phyloP scores from a whole-genome alignment of 176 grass and related monocot species.

The Eleusine coracana region DNA sequence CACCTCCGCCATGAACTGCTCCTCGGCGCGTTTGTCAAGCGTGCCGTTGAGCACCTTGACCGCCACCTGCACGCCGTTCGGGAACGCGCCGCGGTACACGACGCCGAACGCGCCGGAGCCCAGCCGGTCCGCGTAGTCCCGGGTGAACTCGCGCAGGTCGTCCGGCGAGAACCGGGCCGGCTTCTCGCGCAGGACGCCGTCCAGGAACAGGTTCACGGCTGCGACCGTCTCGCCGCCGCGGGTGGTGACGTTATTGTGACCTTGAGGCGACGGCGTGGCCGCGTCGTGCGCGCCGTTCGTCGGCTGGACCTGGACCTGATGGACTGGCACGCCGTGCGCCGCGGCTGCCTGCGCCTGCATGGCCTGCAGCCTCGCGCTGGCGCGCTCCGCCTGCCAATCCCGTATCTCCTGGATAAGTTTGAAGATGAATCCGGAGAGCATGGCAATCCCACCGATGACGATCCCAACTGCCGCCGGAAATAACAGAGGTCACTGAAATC shows the following conservation, averaged over 20 bases:
- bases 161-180: slow-evolving; percentile 46
- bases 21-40: slow-evolving; percentile 49
- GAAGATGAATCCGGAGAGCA: not conserved
- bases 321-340: not conserved
- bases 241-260: not conserved
- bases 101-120: slow-evolving; percentile 51
- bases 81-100: slow-evolving; percentile 56
- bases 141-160: slow-evolving; percentile 46
- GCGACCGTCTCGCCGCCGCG: slow-evolving; percentile 1
- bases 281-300: not conserved
- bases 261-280: not conserved
- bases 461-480: slow-evolving; percentile 16
- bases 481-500: not conserved
- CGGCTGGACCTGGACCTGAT: not conserved
- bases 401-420: slow-evolving; percentile 10
- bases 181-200: slow-evolving; percentile 47
- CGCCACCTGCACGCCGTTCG: slow-evolving; percentile 44
- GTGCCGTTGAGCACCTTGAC: slow-evolving; percentile 60
- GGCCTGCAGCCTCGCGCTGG: slow-evolving; percentile 36
- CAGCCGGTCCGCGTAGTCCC: slow-evolving; percentile 40
- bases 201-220: slow-evolving; percentile 41
- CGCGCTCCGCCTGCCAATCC: slow-evolving; percentile 22
- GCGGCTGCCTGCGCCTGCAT: not conserved
- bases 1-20: slow-evolving; percentile 82
- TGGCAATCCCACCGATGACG: slow-evolving; percentile 5